Base-by-base conservation (phyloP, 1,284 basidiomycete species). In the Sporisorium scitamineum region DNA sequence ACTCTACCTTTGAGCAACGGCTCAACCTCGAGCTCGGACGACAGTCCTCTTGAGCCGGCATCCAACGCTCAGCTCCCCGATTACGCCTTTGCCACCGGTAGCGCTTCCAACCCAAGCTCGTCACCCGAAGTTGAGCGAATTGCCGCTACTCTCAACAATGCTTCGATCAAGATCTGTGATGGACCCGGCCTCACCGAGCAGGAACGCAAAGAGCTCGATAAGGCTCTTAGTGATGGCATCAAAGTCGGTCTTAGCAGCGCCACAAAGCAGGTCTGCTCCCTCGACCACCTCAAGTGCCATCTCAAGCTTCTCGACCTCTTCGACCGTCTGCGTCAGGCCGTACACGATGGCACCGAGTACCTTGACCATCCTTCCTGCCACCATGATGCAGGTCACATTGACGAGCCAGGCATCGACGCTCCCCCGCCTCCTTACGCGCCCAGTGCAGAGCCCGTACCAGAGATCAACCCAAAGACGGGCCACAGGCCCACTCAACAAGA, bases 281-380 rank as follows among this genome's bases (percentile, higher is more conserved):
- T 71, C 27, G 50, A 71, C 18, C 57, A 59, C 4, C 59, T 76
- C 57, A 76, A 71, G 37, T 13, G 50, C 29, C 73, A 76, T 56
- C 73, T 76, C 61, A 68, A 55, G 34, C 54, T 76, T n/a, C 61
- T 76, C 51, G 55, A 76, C 34, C 64, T 71, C 54, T 76, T 76
- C 29, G 73, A 70, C 22, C 68, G 65, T 5, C 61, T 76, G 26
- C 66, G 63, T 10, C 39, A 71, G 20, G 64, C 65, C 11, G 69
- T 76, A 2, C 61, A 68, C 13, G 55, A 68, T 10, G 68, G 61
- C 26, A 68, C 64, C 45, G 68, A 76, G 37, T 76, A 70, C 57
- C 70, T 70, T 51, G 67, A 66, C 44, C 70, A 75, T 31, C 73
- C 73, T 4, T 57, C 66, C 16, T 71, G 73, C 51, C 58, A 58